These are phyloP conservation scores for Begonia masoniana DNA, from an alignment of 306 rosid species.

Conservation along the genomic window DNA sequence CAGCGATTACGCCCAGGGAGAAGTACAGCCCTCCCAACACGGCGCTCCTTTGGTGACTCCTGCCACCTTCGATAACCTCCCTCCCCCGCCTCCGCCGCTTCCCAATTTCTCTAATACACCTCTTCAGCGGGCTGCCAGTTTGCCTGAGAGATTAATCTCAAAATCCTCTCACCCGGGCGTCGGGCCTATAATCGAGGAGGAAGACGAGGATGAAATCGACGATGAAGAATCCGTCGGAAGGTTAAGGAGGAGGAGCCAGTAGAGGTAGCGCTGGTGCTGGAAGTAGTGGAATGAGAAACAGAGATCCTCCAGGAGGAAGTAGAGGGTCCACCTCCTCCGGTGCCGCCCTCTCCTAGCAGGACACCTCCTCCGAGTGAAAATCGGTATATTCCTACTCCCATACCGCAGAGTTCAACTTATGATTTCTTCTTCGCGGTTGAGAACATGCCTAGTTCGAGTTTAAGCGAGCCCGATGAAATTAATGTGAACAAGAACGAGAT, in stretches of 20 bases:
- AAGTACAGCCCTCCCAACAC: constrained; percentile 23
- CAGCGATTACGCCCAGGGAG: constrained; percentile 65
- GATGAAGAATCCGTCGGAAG: constrained; percentile 20
- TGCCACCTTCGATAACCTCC: constrained; percentile 19
- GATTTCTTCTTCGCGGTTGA: constrained; percentile 56
- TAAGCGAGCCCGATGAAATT: constrained; percentile 30
- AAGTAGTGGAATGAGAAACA: constrained; percentile 13
- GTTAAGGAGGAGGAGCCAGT: constrained; percentile 27
- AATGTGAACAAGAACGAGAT: constrained; percentile 18
- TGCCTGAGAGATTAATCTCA: constrained; percentile 60
- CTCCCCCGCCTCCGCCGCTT: constrained; percentile 53
- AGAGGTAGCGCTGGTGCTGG: constrained; percentile 12
- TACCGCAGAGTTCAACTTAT: constrained; percentile 27
- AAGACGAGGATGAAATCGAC: constrained; percentile 33
- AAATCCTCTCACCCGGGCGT: constrained; percentile 28
- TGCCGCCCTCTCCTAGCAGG: constrained; percentile 10
- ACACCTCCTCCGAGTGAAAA: constrained; percentile 12
- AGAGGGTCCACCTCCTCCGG: constrained; percentile 25
- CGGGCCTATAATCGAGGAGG: constrained; percentile 35
- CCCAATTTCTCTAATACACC: constrained; percentile 9
- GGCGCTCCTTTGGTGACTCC: not conserved
- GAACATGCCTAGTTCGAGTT: constrained; percentile 33
- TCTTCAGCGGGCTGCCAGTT: constrained; percentile 49
- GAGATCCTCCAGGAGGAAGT: constrained; percentile 18
- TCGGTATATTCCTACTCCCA: constrained; percentile 15